Percentiles rank a stretch among this genome's conserved stretches.
Conservation (phyloP, 345 rosid genomes). For the Pseudoturritis turrita region DNA sequence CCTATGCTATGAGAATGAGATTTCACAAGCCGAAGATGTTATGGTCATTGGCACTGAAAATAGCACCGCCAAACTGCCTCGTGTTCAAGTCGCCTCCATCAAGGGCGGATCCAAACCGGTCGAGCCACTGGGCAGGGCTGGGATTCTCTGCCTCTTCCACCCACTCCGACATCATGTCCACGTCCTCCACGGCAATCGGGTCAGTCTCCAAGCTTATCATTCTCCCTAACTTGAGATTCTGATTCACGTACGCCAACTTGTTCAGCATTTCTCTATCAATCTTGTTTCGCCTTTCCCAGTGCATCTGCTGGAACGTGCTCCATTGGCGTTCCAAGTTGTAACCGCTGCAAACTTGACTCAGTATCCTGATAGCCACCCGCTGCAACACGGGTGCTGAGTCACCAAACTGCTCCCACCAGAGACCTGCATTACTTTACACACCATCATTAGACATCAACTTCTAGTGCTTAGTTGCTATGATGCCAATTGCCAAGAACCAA, state of each 20-base stretch:
- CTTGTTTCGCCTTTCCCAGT: slow-evolving; percentile 78
- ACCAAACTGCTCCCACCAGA: slow-evolving; percentile 97
- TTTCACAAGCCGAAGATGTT: slow-evolving; percentile 61
- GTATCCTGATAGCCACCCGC: slow-evolving; percentile 76
- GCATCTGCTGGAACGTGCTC: slow-evolving; percentile 79
- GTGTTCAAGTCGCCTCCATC: slow-evolving; percentile 85
- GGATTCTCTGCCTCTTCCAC: slow-evolving; percentile 74
- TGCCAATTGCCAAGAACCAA: not conserved
- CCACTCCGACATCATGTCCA: slow-evolving; percentile 95
- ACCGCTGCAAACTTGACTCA: slow-evolving; percentile 83
- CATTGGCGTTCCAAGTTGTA: slow-evolving; percentile 68
- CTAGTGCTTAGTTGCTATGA: not conserved
- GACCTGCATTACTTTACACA: slow-evolving; percentile 40
- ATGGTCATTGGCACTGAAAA: slow-evolving; percentile 55
- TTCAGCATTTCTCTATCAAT: slow-evolving; percentile 71
- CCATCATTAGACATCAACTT: not conserved
- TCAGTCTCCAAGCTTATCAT: slow-evolving; percentile 49
- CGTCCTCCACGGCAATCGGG: slow-evolving; percentile 63
- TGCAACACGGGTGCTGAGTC: slow-evolving; percentile 84
- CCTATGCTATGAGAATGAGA: not conserved
- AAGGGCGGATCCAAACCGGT: slow-evolving; percentile 66
- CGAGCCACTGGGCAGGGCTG: slow-evolving; percentile 81
- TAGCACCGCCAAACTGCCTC: slow-evolving; percentile 61
- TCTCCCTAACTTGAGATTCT: slow-evolving; percentile 70
- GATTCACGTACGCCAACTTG: slow-evolving; percentile 59